A percentile compares a stretch with the other conserved stretches of the same genome.
Evolutionary conservation across 371 early-diverging fungal species (phyloP).

Genomic region (Mucor racemosus): DNA sequence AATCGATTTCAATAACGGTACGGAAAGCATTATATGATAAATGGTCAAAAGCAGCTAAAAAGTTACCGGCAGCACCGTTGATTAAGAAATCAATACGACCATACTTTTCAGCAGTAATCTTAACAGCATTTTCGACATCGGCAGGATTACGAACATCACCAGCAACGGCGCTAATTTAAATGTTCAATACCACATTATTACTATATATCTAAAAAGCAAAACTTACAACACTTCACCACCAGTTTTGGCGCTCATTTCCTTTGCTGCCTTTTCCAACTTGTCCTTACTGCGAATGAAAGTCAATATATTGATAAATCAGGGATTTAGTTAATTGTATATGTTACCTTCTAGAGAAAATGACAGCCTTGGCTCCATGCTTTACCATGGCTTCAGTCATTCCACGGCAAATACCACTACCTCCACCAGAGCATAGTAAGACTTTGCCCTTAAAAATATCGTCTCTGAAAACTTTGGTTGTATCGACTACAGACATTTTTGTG

Average conservation of each 20-base stretch:
- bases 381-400: constrained; percentile 83
- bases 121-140: constrained; percentile 67
- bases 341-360: constrained; percentile 69
- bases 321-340: too few species aligned
- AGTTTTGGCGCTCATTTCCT: constrained; percentile 64
- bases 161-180: constrained; percentile 45
- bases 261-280: constrained; percentile 73
- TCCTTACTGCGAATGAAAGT: constrained; percentile 30
- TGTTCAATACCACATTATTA: not conserved
- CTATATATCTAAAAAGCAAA: not conserved
- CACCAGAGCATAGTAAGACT: constrained; percentile 54
- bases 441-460: constrained; percentile 49
- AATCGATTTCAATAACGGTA: constrained; percentile 62
- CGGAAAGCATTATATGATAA: constrained; percentile 80
- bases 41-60: constrained; percentile 69
- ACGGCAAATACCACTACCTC: constrained; percentile 78
- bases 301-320: too few species aligned
- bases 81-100: constrained; percentile 74
- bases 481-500: constrained; percentile 23
- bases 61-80: constrained; percentile 80
- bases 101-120: constrained; percentile 63
- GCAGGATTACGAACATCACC: constrained; percentile 72
- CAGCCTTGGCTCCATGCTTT: constrained; percentile 75
- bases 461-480: constrained; percentile 48
- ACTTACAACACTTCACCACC: constrained; percentile 56